Conservation (phyloP, 1,284 basidiomycete species). For the Chalciporus piperatoides region DNA sequence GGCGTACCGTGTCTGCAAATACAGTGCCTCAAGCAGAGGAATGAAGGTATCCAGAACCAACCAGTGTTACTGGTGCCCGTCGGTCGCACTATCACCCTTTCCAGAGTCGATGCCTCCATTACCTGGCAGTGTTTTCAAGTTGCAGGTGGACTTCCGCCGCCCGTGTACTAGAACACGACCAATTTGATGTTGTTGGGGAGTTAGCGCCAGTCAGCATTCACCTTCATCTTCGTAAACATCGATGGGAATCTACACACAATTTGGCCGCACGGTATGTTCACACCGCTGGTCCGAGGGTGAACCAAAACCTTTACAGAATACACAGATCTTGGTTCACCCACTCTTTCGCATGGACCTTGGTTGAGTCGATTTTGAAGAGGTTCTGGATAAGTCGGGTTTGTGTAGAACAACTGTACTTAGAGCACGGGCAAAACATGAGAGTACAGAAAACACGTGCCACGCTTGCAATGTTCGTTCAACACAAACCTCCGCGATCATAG, state of each 20-base stretch:
- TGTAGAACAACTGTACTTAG: too few species aligned
- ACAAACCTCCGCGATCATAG: too few species aligned
- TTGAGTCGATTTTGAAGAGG: not conserved
- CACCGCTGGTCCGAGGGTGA: not conserved
- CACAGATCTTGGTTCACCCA: too few species aligned
- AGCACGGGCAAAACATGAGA: too few species aligned
- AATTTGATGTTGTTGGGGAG: too few species aligned
- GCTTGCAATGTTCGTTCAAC: too few species aligned
- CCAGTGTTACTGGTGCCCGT: not conserved
- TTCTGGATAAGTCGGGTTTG: too few species aligned
- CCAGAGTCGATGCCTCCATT: not conserved
- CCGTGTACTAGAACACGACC: too few species aligned
- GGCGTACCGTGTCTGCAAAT: not conserved
- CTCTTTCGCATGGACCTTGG: too few species aligned
- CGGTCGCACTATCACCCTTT: constrained; percentile 5
- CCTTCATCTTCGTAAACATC: too few species aligned
- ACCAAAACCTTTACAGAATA: not conserved
- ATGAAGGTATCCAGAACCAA: not conserved
- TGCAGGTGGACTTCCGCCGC: not conserved
- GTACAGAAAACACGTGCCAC: too few species aligned
- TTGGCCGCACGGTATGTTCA: not conserved
- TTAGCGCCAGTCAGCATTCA: too few species aligned
- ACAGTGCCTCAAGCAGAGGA: not conserved
- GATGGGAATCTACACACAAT: not conserved
- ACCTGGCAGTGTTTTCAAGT: not conserved